Percentiles rank a stretch among this genome's conserved stretches.
These are phyloP conservation scores for Talaromyces sp. DNA, from an alignment of 2,329 filamentous ascomycete genomes.

Conservation along the genomic window DNA sequence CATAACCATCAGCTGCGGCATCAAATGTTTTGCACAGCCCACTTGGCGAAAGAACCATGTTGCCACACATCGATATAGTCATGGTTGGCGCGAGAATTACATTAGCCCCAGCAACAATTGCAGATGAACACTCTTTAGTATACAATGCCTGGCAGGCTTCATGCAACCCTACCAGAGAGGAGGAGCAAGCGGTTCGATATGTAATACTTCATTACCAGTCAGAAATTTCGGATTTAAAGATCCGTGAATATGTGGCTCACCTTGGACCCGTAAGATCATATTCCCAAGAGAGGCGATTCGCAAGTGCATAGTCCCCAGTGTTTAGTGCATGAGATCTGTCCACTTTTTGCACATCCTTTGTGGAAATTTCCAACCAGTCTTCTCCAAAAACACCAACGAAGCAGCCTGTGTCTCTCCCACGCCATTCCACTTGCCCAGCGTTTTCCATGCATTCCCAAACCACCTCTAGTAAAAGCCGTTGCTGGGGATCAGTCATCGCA, in stretches of 20 bases:
- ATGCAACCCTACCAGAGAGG: conserved; percentile 32
- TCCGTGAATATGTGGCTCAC: background rate
- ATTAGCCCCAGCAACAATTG: conserved; percentile 19
- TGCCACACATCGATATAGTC: conserved; percentile 15
- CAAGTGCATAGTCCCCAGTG: conserved; percentile 29
- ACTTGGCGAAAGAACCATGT: conserved; percentile 17
- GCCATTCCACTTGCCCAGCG: too few relatives aligned
- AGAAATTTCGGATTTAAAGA: background rate
- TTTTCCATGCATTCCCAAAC: too few relatives aligned
- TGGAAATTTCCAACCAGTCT: background rate
- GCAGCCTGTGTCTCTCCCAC: too few relatives aligned
- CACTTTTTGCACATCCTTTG: background rate
- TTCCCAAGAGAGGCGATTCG: conserved; percentile 37
- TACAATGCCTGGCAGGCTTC: conserved; percentile 26
- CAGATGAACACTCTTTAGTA: conserved; percentile 20
- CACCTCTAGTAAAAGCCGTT: too few relatives aligned
- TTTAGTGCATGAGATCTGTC: conserved; percentile 15
- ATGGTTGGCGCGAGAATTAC: conserved; percentile 24
- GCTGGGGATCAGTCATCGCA: too few relatives aligned
- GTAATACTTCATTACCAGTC: conserved; percentile 24
- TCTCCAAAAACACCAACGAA: background rate
- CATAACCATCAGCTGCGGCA: conserved; percentile 44
- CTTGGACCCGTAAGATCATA: conserved; percentile 35
- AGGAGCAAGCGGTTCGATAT: conserved; percentile 45
- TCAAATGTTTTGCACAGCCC: conserved; percentile 30